Conservation (phyloP, 306 rosid species). For the Quillaja saponaria region DNA sequence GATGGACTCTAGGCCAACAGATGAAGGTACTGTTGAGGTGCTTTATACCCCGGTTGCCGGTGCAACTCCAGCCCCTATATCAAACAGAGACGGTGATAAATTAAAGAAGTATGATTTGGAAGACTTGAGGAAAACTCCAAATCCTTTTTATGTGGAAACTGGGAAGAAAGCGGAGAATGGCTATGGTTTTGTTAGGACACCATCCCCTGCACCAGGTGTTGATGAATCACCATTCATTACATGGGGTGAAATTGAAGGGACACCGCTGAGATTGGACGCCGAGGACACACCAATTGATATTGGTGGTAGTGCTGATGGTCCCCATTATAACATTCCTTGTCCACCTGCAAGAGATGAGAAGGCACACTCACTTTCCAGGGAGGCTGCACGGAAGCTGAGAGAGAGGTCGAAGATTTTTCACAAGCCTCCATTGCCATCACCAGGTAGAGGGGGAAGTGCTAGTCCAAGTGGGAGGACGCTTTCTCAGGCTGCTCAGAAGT, state of each 20-base stretch:
- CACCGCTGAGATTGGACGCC: constrained; percentile 82
- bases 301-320: constrained; percentile 85
- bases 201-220: constrained; percentile 91
- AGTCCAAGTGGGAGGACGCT: constrained; percentile 81
- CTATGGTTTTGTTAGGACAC: constrained; percentile 80
- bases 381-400: constrained; percentile 79
- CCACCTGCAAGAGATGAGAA: constrained; percentile 79
- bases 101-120: constrained; percentile 93
- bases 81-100: constrained; percentile 67
- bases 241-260: constrained; percentile 97
- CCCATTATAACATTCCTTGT: constrained; percentile 77
- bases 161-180: constrained; percentile 82
- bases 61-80: constrained; percentile 60
- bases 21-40: constrained; percentile 71
- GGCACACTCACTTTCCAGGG: constrained; percentile 91
- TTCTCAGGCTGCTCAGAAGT: constrained; percentile 96
- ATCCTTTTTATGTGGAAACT: constrained; percentile 75
- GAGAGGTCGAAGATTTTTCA: constrained; percentile 81
- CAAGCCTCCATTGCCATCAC: constrained; percentile 90
- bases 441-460: constrained; percentile 82
- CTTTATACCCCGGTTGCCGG: constrained; percentile 81
- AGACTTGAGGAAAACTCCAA: constrained; percentile 89
- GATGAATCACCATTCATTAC: constrained; percentile 90
- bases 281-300: constrained; percentile 88
- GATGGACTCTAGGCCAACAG: constrained; percentile 76